Conservation (phyloP, 768 basidiomycete genomes). For the Suillus ampliporus region DNA sequence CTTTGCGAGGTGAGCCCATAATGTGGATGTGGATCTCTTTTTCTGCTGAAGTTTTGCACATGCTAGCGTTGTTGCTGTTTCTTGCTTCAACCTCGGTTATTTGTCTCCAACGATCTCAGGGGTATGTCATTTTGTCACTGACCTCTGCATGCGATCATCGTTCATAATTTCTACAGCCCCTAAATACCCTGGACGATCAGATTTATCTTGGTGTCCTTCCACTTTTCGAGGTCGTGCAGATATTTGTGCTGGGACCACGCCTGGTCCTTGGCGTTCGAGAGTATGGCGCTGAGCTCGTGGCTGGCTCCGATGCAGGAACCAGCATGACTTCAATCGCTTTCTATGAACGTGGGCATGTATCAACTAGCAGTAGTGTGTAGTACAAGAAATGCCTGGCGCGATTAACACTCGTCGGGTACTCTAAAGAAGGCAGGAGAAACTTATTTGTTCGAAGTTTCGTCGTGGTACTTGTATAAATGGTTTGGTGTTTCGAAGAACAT, state of each 20-base stretch:
- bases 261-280: background rate
- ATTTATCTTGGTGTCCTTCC: background rate
- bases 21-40: background rate
- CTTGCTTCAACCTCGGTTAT: background rate
- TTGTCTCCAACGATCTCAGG: background rate
- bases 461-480: no score
- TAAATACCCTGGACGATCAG: background rate
- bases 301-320: background rate
- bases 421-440: background rate
- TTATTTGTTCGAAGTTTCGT: background rate
- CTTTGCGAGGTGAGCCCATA: background rate
- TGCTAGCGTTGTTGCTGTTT: background rate
- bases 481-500: background rate
- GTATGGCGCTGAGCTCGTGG: background rate
- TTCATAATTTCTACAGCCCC: background rate
- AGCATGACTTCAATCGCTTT: background rate
- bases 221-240: background rate
- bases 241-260: background rate
- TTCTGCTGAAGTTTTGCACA: background rate
- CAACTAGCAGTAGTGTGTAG: background rate
- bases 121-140: background rate
- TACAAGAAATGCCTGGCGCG: no score
- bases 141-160: background rate
- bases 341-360: background rate
- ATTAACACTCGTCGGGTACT: background rate